phyloP scores from a whole-genome alignment of 108 stramenopile genomes.

The Hondaea fermentalgiana region DNA sequence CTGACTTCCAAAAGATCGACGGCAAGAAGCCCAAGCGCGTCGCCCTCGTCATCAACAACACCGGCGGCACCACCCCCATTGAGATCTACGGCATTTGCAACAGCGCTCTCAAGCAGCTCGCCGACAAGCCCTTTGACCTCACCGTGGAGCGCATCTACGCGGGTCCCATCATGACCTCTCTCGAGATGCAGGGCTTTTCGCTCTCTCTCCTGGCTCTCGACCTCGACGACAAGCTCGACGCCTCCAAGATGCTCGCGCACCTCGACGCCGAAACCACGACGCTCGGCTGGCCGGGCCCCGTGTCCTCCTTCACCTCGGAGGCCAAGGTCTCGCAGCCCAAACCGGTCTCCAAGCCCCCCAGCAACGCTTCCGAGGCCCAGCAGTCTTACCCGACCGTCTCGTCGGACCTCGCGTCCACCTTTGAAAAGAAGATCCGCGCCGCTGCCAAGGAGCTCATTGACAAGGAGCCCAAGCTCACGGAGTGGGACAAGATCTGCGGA shows the following conservation, averaged over 20 bases:
- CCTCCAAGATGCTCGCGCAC: constrained; percentile 37
- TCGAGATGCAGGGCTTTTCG: constrained; percentile 89
- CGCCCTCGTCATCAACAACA: constrained; percentile 75
- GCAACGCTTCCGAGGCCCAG: constrained; percentile 43
- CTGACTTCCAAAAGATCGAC: not conserved
- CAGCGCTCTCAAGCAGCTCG: constrained; percentile 40
- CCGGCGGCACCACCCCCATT: constrained; percentile 83
- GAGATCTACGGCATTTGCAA: constrained; percentile 78
- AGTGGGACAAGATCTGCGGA: constrained; percentile 81
- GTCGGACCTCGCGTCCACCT: constrained; percentile 31
- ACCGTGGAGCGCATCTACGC: constrained; percentile 63
- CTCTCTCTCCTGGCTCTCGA: constrained; percentile 67
- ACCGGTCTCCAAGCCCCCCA: not conserved
- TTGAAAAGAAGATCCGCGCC: constrained; percentile 29
- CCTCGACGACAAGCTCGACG: constrained; percentile 13
- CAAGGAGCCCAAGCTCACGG: constrained; percentile 68
- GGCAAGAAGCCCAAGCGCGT: not conserved
- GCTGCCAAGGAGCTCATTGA: constrained; percentile 58
- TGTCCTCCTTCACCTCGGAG: constrained; percentile 13
- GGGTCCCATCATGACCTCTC: constrained; percentile 85
- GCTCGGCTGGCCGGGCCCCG: constrained; percentile 61
- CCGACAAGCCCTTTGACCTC: constrained; percentile 25
- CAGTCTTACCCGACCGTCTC: constrained; percentile 33
- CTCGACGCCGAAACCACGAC: constrained; percentile 75
- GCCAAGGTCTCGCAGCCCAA: not conserved